Conservation (phyloP, 2,329 filamentous ascomycete genomes). For the Colletotrichum sojae region DNA sequence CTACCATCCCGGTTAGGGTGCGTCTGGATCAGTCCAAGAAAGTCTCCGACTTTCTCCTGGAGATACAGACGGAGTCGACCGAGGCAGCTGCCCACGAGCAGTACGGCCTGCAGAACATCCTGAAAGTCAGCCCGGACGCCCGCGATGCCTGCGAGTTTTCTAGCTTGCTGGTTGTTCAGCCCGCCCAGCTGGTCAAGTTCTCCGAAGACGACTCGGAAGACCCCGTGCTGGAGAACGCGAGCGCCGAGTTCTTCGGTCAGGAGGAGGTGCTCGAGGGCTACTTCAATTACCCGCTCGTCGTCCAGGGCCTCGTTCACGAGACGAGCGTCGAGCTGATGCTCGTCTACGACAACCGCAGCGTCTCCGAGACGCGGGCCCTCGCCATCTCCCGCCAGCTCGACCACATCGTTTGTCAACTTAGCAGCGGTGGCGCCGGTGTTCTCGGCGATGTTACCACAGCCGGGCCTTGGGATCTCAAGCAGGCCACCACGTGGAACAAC, state of each 20-base stretch:
- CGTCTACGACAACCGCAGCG: conserved; percentile 8
- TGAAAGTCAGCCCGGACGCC: conserved; percentile 37
- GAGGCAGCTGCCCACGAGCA: conserved; percentile 43
- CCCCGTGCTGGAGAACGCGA: conserved; percentile 2
- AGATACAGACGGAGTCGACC: conserved; percentile 40
- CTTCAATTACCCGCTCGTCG: conserved; percentile 23
- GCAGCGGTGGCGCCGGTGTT: background rate
- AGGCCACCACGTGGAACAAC: conserved; percentile 12
- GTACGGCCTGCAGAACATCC: conserved; percentile 43
- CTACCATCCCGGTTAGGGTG: conserved; percentile 42
- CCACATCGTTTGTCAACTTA: conserved; percentile 21
- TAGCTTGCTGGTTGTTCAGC: conserved; percentile 37
- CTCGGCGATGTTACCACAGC: background rate
- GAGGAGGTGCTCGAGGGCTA: conserved; percentile 21
- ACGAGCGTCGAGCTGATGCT: conserved; percentile 2
- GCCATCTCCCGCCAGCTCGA: conserved; percentile 33
- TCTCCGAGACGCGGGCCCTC: conserved; percentile 1
- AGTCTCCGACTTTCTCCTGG: conserved; percentile 42
- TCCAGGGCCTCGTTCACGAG: conserved; percentile 5
- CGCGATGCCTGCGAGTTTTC: conserved; percentile 32
- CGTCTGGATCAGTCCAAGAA: conserved; percentile 21
- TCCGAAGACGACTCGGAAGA: conserved; percentile 13
- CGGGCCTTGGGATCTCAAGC: conserved; percentile 5
- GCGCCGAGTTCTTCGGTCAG: conserved; percentile 2
- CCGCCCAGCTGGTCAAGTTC: conserved; percentile 24